Evolutionary conservation across 257 asterid species (phyloP), one percentile per base, ranked within the genome.

Genomic region (Cinchona pubescens): DNA sequence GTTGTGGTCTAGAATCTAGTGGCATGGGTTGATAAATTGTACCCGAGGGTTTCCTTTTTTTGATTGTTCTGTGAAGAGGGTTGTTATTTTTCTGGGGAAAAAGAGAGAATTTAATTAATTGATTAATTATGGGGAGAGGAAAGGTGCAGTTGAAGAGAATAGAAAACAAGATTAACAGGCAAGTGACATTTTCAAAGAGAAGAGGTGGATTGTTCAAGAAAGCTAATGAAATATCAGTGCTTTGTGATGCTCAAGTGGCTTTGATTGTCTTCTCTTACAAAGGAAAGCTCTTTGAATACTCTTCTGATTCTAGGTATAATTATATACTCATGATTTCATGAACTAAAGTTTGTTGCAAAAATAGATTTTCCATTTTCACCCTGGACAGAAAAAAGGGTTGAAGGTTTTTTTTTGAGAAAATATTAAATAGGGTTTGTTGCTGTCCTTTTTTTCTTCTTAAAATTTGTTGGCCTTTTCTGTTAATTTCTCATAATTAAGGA

Each of bases 111-210:
- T n/a, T n/a, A n/a, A n/a, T n/a, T n/a, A n/a, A n/a, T 40, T 40
- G 43, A 21, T 13, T 48, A 64, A 29, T 45, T 2, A 90, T 90
- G 97, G 97, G 97, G 80, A 90, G 97, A 82, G 96, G 97, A 42
- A 92, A 90, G 81, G 96, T 90, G 14, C 76, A 90, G 79, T 55
- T 92, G 88, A 90, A 82, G 86, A 79, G 92, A 34, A 92, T 92
- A 79, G 97, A 90, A 76, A 92, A 92, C 89, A 92, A 92, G 86
- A 92, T 92, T 56, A 90, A 90, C 79, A 88, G 94, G 58, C 96
- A 90, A 64, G 97, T 92, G 60, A 92, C 97, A 29, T 91, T 91
- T 81, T 90, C 97, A 27, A 91, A 91, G 91, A 82, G 97, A 75
- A 88, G 97, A 65, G 84, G 67, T 70, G 97, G 97, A 12, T 81